Evolutionary conservation across 1,284 basidiomycete species (phyloP).

Genomic region (Boletellus deceptivus): DNA sequence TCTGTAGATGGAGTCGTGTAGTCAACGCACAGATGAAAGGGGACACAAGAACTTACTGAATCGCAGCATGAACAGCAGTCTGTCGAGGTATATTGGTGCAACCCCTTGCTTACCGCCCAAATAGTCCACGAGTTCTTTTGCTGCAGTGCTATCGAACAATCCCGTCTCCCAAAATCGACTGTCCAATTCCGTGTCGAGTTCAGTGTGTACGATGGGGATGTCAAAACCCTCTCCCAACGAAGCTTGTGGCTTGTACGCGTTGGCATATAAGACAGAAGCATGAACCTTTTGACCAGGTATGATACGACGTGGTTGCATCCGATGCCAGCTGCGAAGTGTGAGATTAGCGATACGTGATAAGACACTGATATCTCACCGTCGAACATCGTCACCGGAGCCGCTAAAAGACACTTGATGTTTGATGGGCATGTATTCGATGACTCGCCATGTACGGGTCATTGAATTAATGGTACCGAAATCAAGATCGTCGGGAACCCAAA

Average conservation of each 20-base stretch:
- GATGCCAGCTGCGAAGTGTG: constrained; percentile 17
- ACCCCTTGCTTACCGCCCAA: constrained; percentile 14
- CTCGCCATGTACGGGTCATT: constrained; percentile 18
- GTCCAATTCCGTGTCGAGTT: constrained; percentile 3
- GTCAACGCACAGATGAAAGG: background rate
- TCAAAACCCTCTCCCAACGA: constrained; percentile 29
- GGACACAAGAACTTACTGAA: constrained; percentile 15
- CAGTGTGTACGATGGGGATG: constrained; percentile 15
- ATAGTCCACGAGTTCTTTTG: constrained; percentile 11
- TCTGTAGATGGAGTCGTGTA: constrained; percentile 3
- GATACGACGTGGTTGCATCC: constrained; percentile 23
- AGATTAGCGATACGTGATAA: background rate
- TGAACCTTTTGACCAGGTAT: constrained; percentile 33
- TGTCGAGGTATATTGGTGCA: constrained; percentile 24
- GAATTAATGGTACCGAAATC: constrained; percentile 21
- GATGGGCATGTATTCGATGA: constrained; percentile 28
- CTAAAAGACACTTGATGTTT: constrained; percentile 26
- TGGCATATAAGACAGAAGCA: constrained; percentile 29
- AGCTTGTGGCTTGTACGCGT: constrained; percentile 24
- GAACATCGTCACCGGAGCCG: constrained; percentile 9
- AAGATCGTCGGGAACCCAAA: constrained; percentile 30
- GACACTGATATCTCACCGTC: constrained; percentile 12
- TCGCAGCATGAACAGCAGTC: constrained; percentile 29
- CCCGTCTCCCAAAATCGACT: constrained; percentile 23
- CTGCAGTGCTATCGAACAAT: constrained; percentile 26